Percentiles rank a stretch among this genome's conserved stretches.
These are phyloP conservation scores for Neurospora terricola DNA, from an alignment of 495 filamentous ascomycete genomes.

Conservation along the genomic window DNA sequence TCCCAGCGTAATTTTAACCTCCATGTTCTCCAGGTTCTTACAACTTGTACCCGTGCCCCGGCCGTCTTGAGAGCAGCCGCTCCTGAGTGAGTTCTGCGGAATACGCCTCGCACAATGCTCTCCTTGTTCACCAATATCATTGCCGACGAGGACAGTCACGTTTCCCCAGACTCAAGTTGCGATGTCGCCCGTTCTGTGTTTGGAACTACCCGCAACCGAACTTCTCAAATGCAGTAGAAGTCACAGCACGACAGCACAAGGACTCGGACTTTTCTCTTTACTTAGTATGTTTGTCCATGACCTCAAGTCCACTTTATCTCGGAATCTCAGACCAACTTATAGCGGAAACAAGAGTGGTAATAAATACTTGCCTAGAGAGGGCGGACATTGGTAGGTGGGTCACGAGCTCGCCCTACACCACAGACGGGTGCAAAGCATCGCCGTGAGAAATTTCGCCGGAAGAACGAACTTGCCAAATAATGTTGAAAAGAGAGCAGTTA, in stretches of 20 bases:
- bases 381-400: neutral
- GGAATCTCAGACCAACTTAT: neutral
- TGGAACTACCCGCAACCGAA: neutral
- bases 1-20: no score
- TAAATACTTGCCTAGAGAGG: neutral
- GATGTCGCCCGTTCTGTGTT: neutral
- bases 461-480: neutral
- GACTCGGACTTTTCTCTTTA: neutral
- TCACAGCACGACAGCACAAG: neutral
- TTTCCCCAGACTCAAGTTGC: no score
- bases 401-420: neutral
- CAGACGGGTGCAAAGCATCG: neutral
- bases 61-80: no score
- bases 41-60: no score
- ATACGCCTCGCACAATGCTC: no score
- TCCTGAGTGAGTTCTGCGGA: no score
- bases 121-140: no score
- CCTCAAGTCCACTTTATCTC: neutral
- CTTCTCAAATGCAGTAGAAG: neutral
- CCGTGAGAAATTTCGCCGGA: neutral
- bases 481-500: neutral
- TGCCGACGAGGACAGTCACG: no score
- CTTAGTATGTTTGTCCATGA: neutral
- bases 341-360: neutral
- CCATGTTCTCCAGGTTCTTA: no score